Evolutionary conservation across 768 basidiomycete species (phyloP).

Genomic region (Boletus bicolor): DNA sequence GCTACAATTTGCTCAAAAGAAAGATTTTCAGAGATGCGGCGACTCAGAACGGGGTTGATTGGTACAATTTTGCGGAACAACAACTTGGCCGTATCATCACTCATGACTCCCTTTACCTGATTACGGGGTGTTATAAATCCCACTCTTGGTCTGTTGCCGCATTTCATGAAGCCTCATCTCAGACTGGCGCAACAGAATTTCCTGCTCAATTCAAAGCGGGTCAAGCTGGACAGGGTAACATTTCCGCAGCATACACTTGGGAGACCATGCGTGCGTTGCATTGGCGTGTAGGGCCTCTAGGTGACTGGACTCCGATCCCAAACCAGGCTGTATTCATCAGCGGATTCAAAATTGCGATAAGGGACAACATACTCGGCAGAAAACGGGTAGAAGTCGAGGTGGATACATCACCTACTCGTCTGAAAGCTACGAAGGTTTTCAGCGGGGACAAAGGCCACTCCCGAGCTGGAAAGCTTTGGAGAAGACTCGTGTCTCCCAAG

Average conservation of each 20-base stretch:
- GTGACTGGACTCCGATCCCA: background rate
- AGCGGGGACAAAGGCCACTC: background rate
- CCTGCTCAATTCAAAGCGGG: slow-evolving; percentile 16
- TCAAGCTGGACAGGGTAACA: background rate
- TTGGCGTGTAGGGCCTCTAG: slow-evolving; percentile 5
- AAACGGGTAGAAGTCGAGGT: slow-evolving; percentile 5
- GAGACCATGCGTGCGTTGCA: slow-evolving; percentile 8
- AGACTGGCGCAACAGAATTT: background rate
- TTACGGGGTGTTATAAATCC: slow-evolving; percentile 17
- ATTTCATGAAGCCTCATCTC: slow-evolving; percentile 5
- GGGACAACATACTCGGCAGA: slow-evolving; percentile 1
- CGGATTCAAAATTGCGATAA: slow-evolving; percentile 22
- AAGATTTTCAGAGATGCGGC: slow-evolving; percentile 21
- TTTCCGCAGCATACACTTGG: slow-evolving; percentile 12
- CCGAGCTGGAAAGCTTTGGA: background rate
- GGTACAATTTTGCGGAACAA: slow-evolving; percentile 28
- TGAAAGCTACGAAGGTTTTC: background rate
- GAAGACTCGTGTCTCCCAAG: background rate
- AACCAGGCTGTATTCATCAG: slow-evolving; percentile 24
- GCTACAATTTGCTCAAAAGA: slow-evolving; percentile 19
- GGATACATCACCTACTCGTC: background rate
- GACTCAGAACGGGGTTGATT: slow-evolving; percentile 16
- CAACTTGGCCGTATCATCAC: slow-evolving; percentile 12
- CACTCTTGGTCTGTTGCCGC: slow-evolving; percentile 28
- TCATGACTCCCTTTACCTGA: slow-evolving; percentile 28